These are phyloP conservation scores for Aspergillus fijiensis DNA, from an alignment of 2,329 filamentous ascomycete species.

Conservation along the genomic window DNA sequence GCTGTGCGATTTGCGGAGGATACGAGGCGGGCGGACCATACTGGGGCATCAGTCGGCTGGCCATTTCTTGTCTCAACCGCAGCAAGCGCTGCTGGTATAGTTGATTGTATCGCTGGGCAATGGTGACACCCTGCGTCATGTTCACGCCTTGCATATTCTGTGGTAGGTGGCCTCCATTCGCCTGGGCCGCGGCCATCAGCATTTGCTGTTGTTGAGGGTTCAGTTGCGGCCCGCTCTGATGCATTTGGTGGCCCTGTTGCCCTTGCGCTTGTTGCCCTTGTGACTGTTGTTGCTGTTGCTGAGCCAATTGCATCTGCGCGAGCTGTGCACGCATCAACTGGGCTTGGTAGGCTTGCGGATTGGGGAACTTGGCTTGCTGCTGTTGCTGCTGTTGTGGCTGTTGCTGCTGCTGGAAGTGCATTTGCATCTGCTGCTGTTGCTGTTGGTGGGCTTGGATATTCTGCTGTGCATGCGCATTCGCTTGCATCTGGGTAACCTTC, in stretches of 20 bases:
- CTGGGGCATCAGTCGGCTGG: slow-evolving; percentile 36
- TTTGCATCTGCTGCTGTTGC: slow-evolving; percentile 29
- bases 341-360: slow-evolving; percentile 38
- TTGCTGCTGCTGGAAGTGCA: slow-evolving; percentile 34
- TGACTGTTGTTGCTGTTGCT: slow-evolving; percentile 34
- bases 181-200: slow-evolving; percentile 41
- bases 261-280: slow-evolving; percentile 24
- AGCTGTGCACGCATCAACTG: slow-evolving; percentile 41
- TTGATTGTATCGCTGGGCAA: slow-evolving; percentile 36
- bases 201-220: slow-evolving; percentile 39
- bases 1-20: slow-evolving; percentile 38
- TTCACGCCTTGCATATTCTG: slow-evolving; percentile 32
- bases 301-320: slow-evolving; percentile 39
- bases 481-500: slow-evolving; percentile 44
- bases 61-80: slow-evolving; percentile 39
- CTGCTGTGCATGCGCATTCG: slow-evolving; percentile 48
- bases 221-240: slow-evolving; percentile 36
- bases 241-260: slow-evolving; percentile 29
- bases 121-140: slow-evolving; percentile 26
- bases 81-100: slow-evolving; percentile 39
- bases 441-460: slow-evolving; percentile 44
- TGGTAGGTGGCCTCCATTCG: slow-evolving; percentile 37
- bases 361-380: slow-evolving; percentile 26
- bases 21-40: slow-evolving; percentile 42
- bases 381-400: slow-evolving; percentile 26